phyloP scores from a whole-genome alignment of 352 stramenopile genomes.

The Globisporangium mamillatum region DNA sequence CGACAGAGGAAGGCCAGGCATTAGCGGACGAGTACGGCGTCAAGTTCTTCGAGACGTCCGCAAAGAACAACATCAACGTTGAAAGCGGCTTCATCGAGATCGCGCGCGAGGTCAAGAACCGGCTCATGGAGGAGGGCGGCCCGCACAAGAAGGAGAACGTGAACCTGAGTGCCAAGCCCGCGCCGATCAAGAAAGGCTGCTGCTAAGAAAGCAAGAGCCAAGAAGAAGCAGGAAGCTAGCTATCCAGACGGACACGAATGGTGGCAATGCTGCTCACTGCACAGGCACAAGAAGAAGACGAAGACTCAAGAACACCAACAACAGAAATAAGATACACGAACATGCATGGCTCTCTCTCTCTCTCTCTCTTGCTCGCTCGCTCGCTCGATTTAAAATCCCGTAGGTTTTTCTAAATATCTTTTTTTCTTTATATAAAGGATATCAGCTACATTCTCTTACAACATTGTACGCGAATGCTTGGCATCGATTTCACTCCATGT shows the following conservation, averaged over 20 bases:
- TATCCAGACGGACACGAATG: background rate
- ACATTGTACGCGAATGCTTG: background rate
- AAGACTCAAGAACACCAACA: background rate
- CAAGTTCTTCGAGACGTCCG: slow-evolving; percentile 95
- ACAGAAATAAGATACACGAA: slow-evolving; percentile 12
- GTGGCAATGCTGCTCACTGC: background rate
- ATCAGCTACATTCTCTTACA: background rate
- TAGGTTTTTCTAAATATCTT: slow-evolving; percentile 11
- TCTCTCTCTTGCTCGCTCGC: background rate
- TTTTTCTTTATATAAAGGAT: background rate
- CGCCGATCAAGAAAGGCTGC: slow-evolving; percentile 80
- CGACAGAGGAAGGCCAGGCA: slow-evolving; percentile 92
- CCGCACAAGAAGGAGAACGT: slow-evolving; percentile 85
- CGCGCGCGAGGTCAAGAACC: slow-evolving; percentile 87
- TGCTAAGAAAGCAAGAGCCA: slow-evolving; percentile 46
- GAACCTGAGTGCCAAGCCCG: slow-evolving; percentile 76
- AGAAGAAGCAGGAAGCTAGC: background rate
- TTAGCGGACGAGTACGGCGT: slow-evolving; percentile 94
- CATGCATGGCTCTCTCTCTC: slow-evolving; percentile 6
- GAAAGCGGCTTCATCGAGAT: slow-evolving; percentile 89
- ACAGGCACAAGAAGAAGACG: background rate
- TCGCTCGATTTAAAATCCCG: slow-evolving; percentile 3
- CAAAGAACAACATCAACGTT: slow-evolving; percentile 96
- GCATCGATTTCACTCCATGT: background rate
- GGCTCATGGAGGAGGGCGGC: slow-evolving; percentile 85